Percentiles rank a stretch among this genome's conserved stretches.
Conservation (phyloP, 2,329 filamentous ascomycete genomes). For the Teratosphaeria destructans region DNA sequence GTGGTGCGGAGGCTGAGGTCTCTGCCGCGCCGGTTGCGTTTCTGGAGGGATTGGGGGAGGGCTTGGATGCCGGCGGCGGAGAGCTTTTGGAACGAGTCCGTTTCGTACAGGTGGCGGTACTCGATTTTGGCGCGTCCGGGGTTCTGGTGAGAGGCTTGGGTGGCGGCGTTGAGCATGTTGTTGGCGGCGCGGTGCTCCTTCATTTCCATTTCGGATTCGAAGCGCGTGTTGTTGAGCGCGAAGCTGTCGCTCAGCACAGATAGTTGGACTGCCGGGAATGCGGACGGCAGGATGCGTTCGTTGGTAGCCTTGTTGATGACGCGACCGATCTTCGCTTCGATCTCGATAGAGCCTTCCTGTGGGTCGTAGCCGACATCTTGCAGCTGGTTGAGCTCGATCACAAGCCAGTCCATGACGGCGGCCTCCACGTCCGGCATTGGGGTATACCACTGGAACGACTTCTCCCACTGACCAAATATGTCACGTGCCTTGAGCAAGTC, state of each 20-base stretch:
- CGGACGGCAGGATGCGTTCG: slow-evolving; percentile 55
- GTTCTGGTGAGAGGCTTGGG: slow-evolving; percentile 26
- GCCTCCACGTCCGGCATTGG: slow-evolving; percentile 15
- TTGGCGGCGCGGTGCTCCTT: slow-evolving; percentile 50
- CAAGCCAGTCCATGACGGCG: slow-evolving; percentile 21
- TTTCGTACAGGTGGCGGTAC: slow-evolving; percentile 74
- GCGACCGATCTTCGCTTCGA: slow-evolving; percentile 86
- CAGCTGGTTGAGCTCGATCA: slow-evolving; percentile 10
- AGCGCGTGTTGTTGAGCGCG: slow-evolving; percentile 45
- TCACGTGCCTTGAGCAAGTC: slow-evolving; percentile 16
- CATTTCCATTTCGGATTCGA: slow-evolving; percentile 75
- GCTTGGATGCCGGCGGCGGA: slow-evolving; percentile 47
- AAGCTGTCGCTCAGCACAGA: slow-evolving; percentile 50
- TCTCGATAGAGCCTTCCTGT: slow-evolving; percentile 67
- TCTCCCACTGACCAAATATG: slow-evolving; percentile 22
- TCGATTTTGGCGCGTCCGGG: slow-evolving; percentile 51
- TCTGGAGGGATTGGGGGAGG: slow-evolving; percentile 40
- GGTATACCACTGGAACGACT: slow-evolving; percentile 16
- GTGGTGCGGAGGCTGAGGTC: slow-evolving; percentile 52
- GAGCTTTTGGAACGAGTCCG: slow-evolving; percentile 75
- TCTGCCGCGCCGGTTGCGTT: slow-evolving; percentile 33
- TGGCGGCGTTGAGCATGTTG: slow-evolving; percentile 65
- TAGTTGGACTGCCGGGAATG: slow-evolving; percentile 37
- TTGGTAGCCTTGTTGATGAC: slow-evolving; percentile 65
- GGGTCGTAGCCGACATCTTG: slow-evolving; percentile 48